These are phyloP conservation scores for Orychophragmus violaceus DNA, from an alignment of 345 rosid genomes.

Conservation along the genomic window DNA sequence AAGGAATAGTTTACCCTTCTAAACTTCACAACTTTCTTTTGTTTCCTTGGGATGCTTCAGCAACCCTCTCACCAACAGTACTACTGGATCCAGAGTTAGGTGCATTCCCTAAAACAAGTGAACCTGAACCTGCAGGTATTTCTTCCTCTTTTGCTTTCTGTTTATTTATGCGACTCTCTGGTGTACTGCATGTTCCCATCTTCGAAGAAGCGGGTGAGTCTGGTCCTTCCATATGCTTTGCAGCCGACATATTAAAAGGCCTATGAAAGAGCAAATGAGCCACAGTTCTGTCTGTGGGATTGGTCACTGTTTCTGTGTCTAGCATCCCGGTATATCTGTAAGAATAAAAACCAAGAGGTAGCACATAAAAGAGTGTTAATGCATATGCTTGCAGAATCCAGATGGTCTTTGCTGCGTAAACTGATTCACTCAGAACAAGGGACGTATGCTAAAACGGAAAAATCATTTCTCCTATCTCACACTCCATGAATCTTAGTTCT, in stretches of 20 bases:
- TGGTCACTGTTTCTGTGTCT: slow-evolving; percentile 76
- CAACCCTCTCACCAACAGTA: slow-evolving; percentile 23
- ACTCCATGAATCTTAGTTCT: not conserved
- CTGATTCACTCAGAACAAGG: not conserved
- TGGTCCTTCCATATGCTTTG: slow-evolving; percentile 49
- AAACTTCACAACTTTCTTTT: slow-evolving; percentile 13
- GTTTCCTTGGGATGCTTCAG: slow-evolving; percentile 32
- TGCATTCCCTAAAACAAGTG: slow-evolving; percentile 31
- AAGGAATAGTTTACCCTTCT: slow-evolving; percentile 36
- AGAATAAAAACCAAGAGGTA: slow-evolving; percentile 18
- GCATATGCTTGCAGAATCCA: not conserved
- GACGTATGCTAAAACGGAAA: not conserved
- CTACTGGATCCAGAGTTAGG: slow-evolving; percentile 38
- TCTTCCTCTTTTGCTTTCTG: slow-evolving; percentile 31
- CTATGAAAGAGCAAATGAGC: slow-evolving; percentile 89
- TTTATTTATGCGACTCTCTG: slow-evolving; percentile 27
- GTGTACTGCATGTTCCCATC: slow-evolving; percentile 30
- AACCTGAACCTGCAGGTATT: slow-evolving; percentile 18
- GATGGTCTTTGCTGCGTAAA: not conserved
- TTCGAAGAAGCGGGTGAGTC: slow-evolving; percentile 51
- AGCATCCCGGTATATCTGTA: slow-evolving; percentile 46
- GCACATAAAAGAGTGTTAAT: not conserved
- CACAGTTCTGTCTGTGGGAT: slow-evolving; percentile 76
- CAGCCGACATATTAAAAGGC: slow-evolving; percentile 40
- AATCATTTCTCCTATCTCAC: not conserved